Percentiles rank a stretch among this genome's conserved stretches.
These are phyloP conservation scores for Tephrocybe sp. DNA, from an alignment of 768 basidiomycete species.

Conservation along the genomic window DNA sequence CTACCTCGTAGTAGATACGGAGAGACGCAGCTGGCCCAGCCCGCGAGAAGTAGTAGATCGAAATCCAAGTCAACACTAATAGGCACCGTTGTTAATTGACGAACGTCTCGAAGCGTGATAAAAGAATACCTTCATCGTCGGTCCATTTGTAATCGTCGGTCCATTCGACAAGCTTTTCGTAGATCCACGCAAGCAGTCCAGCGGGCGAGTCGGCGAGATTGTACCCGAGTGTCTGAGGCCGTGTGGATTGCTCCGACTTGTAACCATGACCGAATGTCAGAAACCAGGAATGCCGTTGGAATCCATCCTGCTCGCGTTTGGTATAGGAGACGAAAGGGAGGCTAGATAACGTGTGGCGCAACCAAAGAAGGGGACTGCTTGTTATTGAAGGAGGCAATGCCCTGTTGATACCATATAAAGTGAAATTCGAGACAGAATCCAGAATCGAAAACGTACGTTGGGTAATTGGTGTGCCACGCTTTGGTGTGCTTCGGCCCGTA, in stretches of 20 bases:
- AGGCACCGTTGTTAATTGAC: not conserved
- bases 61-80: constrained; percentile 61
- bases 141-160: constrained; percentile 56
- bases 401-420: not conserved
- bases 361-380: constrained; percentile 22
- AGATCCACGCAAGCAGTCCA: constrained; percentile 54
- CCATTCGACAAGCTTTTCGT: constrained; percentile 50
- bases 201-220: constrained; percentile 55
- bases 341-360: constrained; percentile 25
- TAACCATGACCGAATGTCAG: constrained; percentile 35
- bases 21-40: constrained; percentile 57
- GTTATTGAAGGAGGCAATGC: constrained; percentile 22
- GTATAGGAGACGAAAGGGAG: constrained; percentile 20
- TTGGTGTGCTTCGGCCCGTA: constrained; percentile 41
- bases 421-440: constrained; percentile 8
- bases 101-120: not conserved
- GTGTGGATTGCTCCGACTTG: constrained; percentile 38
- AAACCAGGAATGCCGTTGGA: constrained; percentile 31
- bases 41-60: constrained; percentile 60
- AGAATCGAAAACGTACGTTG: constrained; percentile 24
- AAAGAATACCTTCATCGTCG: constrained; percentile 49
- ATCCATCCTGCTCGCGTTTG: constrained; percentile 32
- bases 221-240: constrained; percentile 57
- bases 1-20: constrained; percentile 58
- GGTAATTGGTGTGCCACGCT: constrained; percentile 51